These are phyloP conservation scores for Favolaschia claudopus DNA, from an alignment of 768 basidiomycete genomes.

Conservation along the genomic window DNA sequence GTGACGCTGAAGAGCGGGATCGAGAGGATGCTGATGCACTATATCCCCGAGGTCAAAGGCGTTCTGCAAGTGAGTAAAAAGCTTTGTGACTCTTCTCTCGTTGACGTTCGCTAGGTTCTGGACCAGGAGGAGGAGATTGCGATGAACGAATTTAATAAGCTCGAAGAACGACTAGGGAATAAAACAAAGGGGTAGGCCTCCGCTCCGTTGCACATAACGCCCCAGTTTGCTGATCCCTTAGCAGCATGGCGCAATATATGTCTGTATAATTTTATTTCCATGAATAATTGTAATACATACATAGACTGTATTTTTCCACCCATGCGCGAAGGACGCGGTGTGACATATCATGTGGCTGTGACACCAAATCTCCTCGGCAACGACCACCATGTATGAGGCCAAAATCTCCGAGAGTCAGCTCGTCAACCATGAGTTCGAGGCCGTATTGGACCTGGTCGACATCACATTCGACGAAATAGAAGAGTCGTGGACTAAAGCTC, in stretches of 20 bases:
- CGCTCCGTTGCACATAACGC: not conserved
- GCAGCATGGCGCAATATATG: slow-evolving; percentile 85
- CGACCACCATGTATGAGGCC: not conserved
- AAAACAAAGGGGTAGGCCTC: slow-evolving; percentile 50
- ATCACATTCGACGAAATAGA: slow-evolving; percentile 5
- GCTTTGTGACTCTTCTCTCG: not conserved
- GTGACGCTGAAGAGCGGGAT: slow-evolving; percentile 97
- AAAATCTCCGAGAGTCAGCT: slow-evolving; percentile 1
- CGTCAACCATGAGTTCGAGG: not conserved
- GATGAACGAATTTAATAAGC: slow-evolving; percentile 86
- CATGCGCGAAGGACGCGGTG: slow-evolving; percentile 3
- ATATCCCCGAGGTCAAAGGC: slow-evolving; percentile 94
- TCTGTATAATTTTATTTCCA: slow-evolving; percentile 56
- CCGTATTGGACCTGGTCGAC: not conserved
- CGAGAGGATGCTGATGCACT: slow-evolving; percentile 99
- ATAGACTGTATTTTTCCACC: too few species aligned
- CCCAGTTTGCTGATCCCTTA: slow-evolving; percentile 13
- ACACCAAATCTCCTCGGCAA: not conserved
- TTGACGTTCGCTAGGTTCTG: slow-evolving; percentile 65
- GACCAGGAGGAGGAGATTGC: slow-evolving; percentile 92
- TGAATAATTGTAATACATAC: not conserved
- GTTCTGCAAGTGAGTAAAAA: slow-evolving; percentile 76
- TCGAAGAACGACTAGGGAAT: slow-evolving; percentile 73
- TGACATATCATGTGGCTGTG: not conserved
- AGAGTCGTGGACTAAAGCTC: not conserved